Evolutionary conservation across 2,329 filamentous ascomycete species (phyloP), one percentile per base, ranked within the genome.

Genomic region (Neofusicoccum cordaticola): DNA sequence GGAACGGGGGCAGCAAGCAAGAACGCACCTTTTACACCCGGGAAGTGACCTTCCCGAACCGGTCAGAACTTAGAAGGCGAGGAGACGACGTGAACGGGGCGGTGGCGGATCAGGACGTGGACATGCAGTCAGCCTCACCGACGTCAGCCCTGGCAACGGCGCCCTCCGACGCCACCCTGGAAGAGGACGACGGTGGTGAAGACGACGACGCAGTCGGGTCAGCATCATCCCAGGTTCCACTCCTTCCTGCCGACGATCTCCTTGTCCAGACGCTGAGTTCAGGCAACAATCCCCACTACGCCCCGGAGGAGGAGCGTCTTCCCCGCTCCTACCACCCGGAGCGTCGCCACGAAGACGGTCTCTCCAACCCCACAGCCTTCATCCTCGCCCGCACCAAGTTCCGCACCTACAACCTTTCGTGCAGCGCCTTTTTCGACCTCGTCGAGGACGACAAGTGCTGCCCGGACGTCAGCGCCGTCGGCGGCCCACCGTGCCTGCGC

Each of bases 21-120:
- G 81, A 83, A 45, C 83, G 90, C 31, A 90, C 85, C 0, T 91
- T 88, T 70, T 93, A 93, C 73, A 85, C 80, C 11, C 85, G 82
- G 12, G 74, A 80, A 15, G 77, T 88, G n/a, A 65, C 70, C 1
- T 86, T 86, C 67, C 71, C 73, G 2, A 7, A 56, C 5, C 31
- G 15, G 34, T 37, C 11, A 9, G 12, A 44, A 45, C 27, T 27
- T 34, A 34, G 17, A 13, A 37, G 56, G 42, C 56, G 17, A 37
- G n/a, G 6, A 22, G 42, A 19, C 48, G 44, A 37, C 22, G n/a
- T 27, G 27, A 31, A 31, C 12, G 48, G 1, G 12, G 15, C 37
- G 35, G 47, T n/a, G 27, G 27, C 42, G 42, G n/a, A 37, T 37
- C 34, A 53, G 3, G 34, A 44, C n/a, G 37, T 44, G 41, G 34